Conservation (phyloP, 495 filamentous ascomycete species). For the Trichoderma erinaceum region DNA sequence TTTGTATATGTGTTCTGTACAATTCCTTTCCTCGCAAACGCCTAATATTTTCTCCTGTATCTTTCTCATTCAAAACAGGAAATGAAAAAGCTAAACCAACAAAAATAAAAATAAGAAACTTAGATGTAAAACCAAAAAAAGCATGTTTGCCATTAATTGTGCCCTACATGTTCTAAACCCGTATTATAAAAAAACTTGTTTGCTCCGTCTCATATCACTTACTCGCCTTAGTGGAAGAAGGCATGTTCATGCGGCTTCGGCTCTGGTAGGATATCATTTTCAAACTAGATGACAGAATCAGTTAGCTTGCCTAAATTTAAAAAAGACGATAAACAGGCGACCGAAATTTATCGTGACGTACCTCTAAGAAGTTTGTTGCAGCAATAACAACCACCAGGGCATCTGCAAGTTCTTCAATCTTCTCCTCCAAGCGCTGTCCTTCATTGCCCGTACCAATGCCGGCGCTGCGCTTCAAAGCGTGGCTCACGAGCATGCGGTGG, state of each 20-base stretch:
- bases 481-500: slow-evolving; percentile 72
- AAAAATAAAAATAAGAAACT: background rate
- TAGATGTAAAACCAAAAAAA: background rate
- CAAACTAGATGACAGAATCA: slow-evolving; percentile 28
- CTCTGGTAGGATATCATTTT: slow-evolving; percentile 30
- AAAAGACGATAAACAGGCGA: background rate
- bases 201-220: background rate
- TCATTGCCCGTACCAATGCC: slow-evolving; percentile 80
- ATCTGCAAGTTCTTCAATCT: slow-evolving; percentile 50
- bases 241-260: slow-evolving; percentile 20
- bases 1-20: background rate
- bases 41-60: background rate
- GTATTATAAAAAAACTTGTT: too few species aligned
- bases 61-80: background rate
- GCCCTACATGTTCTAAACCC: background rate
- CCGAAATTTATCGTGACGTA: slow-evolving; percentile 25
- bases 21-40: background rate
- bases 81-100: background rate
- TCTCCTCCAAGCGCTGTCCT: slow-evolving; percentile 37
- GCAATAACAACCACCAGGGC: slow-evolving; percentile 52
- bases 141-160: background rate
- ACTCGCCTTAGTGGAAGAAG: slow-evolving; percentile 3
- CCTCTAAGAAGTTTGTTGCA: slow-evolving; percentile 56
- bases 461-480: slow-evolving; percentile 85
- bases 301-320: background rate